Conservation (phyloP, 202 grass and related monocot species). For the Musa balbisiana region DNA sequence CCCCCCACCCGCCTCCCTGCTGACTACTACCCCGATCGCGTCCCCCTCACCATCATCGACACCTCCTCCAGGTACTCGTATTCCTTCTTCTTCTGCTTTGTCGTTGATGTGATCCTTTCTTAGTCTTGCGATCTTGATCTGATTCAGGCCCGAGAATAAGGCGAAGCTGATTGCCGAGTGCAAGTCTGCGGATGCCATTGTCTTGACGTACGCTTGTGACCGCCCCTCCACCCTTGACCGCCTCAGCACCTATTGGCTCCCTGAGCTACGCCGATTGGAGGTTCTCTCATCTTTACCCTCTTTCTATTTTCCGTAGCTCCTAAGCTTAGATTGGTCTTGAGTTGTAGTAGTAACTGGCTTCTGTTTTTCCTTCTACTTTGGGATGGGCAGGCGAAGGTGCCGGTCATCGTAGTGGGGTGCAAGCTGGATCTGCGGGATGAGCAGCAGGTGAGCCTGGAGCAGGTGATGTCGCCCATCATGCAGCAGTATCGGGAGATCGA, state of each 20-base stretch:
- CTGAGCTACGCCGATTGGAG: slow-evolving; percentile 81
- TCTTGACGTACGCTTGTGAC: slow-evolving; percentile 89
- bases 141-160: slow-evolving; percentile 67
- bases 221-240: slow-evolving; percentile 71
- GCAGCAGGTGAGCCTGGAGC: slow-evolving; percentile 80
- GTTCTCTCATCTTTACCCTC: not conserved
- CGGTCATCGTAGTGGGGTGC: slow-evolving; percentile 81
- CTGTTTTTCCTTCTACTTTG: not conserved
- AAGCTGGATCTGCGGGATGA: slow-evolving; percentile 87
- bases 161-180: slow-evolving; percentile 85
- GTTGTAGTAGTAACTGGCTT: too few species aligned
- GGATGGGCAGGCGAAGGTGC: slow-evolving; percentile 35
- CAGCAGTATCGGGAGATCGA: slow-evolving; percentile 89
- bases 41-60: slow-evolving; percentile 96
- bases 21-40: slow-evolving; percentile 84
- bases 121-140: not conserved
- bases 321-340: not conserved
- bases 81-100: not conserved
- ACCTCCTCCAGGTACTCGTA: slow-evolving; percentile 61
- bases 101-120: not conserved
- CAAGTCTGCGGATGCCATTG: slow-evolving; percentile 73
- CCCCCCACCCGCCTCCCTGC: slow-evolving; percentile 76
- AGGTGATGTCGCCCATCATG: slow-evolving; percentile 97
- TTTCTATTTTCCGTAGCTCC: not conserved
- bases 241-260: slow-evolving; percentile 85